Percentiles rank a stretch among this genome's conserved stretches.
Evolutionary conservation across 225 moss, liverwort and hornwort genomes (phyloP).

Genomic region (Climacium dendroides): DNA sequence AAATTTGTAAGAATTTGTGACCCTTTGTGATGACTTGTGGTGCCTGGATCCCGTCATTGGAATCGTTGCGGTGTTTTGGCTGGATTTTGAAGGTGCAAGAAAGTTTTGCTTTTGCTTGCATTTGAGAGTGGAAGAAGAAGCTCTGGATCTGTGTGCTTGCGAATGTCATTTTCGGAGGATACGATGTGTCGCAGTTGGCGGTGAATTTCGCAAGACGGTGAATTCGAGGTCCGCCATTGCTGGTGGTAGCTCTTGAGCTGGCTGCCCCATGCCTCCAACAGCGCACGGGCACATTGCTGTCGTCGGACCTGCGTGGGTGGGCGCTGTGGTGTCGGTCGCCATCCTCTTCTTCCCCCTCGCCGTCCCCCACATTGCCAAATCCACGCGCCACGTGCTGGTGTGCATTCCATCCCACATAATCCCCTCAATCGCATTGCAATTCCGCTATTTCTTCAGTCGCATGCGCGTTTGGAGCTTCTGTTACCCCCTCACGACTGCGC

Average conservation of each 20-base stretch:
- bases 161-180: background rate
- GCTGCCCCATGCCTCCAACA: slow-evolving; percentile 18
- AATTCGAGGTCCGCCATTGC: background rate
- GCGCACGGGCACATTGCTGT: slow-evolving; percentile 1
- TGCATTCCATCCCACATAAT: background rate
- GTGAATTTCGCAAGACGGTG: background rate
- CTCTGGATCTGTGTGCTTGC: background rate
- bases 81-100: background rate
- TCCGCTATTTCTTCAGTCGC: background rate
- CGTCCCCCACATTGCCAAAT: slow-evolving; percentile 10
- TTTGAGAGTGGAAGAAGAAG: background rate
- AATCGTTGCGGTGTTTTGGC: background rate
- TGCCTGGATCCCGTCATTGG: background rate
- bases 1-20: background rate
- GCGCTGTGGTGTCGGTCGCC: slow-evolving; percentile 18
- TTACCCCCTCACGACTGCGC: background rate
- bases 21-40: background rate
- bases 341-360: slow-evolving; percentile 19
- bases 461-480: background rate
- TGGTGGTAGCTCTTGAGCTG: background rate
- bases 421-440: background rate
- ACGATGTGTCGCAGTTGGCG: background rate
- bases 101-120: background rate
- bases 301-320: slow-evolving; percentile 35
- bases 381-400: slow-evolving; percentile 25